Percentiles rank a stretch among this genome's conserved stretches.
These are phyloP conservation scores for Colletotrichum falcatum DNA, from an alignment of 2,329 filamentous ascomycete species.

Conservation along the genomic window DNA sequence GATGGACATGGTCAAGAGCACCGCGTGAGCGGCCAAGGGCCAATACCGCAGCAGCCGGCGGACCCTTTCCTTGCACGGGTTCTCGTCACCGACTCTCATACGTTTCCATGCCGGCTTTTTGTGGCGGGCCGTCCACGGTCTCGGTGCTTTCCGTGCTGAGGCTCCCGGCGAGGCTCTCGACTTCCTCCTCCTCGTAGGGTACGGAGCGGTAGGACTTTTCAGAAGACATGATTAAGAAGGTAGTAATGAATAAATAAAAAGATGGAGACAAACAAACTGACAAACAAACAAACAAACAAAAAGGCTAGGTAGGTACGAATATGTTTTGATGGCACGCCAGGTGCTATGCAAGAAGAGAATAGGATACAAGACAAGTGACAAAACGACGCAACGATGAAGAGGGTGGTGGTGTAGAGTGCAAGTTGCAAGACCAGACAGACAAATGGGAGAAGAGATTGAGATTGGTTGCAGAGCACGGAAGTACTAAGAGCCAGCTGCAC, in stretches of 20 bases:
- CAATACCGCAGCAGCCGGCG: constrained; percentile 48
- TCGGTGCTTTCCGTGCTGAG: constrained; percentile 36
- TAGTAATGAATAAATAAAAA: neutral
- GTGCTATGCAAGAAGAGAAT: constrained; percentile 26
- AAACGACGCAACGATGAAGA: neutral
- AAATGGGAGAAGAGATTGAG: neutral
- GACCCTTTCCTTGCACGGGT: constrained; percentile 42
- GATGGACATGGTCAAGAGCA: constrained; percentile 55
- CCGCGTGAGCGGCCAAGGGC: constrained; percentile 55
- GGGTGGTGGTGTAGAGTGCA: neutral
- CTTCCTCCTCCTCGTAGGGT: constrained; percentile 43
- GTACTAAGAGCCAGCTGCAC: too few species aligned
- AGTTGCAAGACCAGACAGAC: neutral
- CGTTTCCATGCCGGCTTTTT: constrained; percentile 33
- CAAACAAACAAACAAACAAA: neutral
- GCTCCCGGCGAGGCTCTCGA: constrained; percentile 39
- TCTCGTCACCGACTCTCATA: constrained; percentile 44
- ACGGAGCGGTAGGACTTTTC: constrained; percentile 38
- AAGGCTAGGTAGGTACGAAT: neutral
- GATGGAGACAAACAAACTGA: too few species aligned
- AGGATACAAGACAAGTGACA: neutral
- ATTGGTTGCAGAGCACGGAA: neutral
- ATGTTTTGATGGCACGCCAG: too few species aligned
- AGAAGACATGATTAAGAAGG: constrained; percentile 37
- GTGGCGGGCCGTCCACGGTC: constrained; percentile 1